A percentile compares a stretch with the other conserved stretches of the same genome.
Evolutionary conservation across 2,329 filamentous ascomycete genomes (phyloP).

Genomic region (Aspergillus sp.): DNA sequence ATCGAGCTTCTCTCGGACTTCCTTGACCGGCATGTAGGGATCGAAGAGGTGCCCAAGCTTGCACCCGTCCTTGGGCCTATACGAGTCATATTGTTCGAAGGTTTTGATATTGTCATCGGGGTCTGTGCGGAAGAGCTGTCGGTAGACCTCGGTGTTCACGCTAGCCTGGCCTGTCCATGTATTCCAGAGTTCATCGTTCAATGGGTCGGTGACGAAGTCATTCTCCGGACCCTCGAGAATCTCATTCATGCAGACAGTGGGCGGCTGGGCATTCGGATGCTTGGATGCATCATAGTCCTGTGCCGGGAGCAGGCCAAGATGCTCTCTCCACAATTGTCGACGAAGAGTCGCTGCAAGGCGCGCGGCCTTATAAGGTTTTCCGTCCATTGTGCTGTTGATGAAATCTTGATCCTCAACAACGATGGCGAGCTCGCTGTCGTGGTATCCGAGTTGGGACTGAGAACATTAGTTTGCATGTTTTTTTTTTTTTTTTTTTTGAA

Average conservation of each 20-base stretch:
- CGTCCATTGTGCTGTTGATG: slow-evolving; percentile 72
- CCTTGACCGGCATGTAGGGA: slow-evolving; percentile 68
- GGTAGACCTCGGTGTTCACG: slow-evolving; percentile 78
- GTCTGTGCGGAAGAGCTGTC: slow-evolving; percentile 80
- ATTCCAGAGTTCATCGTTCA: slow-evolving; percentile 65
- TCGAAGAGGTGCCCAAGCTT: slow-evolving; percentile 88
- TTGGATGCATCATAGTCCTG: slow-evolving; percentile 66
- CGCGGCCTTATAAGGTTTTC: slow-evolving; percentile 68
- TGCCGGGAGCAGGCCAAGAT: slow-evolving; percentile 77
- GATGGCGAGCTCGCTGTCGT: slow-evolving; percentile 88
- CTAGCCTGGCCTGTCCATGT: slow-evolving; percentile 73
- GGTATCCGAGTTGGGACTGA: slow-evolving; percentile 73
- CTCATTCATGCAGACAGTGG: slow-evolving; percentile 67
- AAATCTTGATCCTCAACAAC: slow-evolving; percentile 76
- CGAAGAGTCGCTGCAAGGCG: slow-evolving; percentile 78
- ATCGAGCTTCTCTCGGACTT: slow-evolving; percentile 73
- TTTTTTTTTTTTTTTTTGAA: not conserved
- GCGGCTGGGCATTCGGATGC: slow-evolving; percentile 74
- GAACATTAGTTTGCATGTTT: slow-evolving; percentile 5
- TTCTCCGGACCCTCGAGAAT: slow-evolving; percentile 71
- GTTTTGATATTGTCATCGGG: slow-evolving; percentile 87
- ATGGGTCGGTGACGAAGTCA: slow-evolving; percentile 70
- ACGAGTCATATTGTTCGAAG: slow-evolving; percentile 85
- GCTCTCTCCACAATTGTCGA: slow-evolving; percentile 85
- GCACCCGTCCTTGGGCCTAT: slow-evolving; percentile 62